Percentiles rank a stretch among this genome's conserved stretches.
Conservation (phyloP, 2,329 filamentous ascomycete genomes). For the Saccharata proteae region DNA sequence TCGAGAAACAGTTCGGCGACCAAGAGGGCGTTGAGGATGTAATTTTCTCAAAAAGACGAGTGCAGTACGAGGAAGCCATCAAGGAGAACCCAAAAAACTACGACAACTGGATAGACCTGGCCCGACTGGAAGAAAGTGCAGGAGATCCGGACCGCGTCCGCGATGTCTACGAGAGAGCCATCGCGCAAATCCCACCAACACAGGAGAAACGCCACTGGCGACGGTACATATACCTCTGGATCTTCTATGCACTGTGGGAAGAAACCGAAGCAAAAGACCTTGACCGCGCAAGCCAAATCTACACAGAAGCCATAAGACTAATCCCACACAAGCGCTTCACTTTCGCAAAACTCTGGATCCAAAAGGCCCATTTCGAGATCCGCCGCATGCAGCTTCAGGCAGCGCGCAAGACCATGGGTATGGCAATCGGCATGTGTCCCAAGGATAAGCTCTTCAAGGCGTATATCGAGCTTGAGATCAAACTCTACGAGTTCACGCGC, state of each 20-base stretch:
- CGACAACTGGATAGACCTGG: constrained; percentile 94
- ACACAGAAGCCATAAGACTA: constrained; percentile 73
- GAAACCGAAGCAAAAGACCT: constrained; percentile 73
- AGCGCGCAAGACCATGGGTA: constrained; percentile 80
- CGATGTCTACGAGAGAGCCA: constrained; percentile 89
- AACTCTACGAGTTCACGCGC: constrained; percentile 84
- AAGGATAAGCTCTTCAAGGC: constrained; percentile 93
- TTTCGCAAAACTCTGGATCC: constrained; percentile 90
- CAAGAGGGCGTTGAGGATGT: constrained; percentile 89
- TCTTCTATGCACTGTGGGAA: constrained; percentile 94
- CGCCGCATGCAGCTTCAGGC: constrained; percentile 69
- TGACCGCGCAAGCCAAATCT: constrained; percentile 75
- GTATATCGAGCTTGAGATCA: constrained; percentile 86
- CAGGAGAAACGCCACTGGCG: constrained; percentile 97
- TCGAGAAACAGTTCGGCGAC: constrained; percentile 97
- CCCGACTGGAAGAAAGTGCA: constrained; percentile 74
- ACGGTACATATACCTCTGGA: constrained; percentile 93
- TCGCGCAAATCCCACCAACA: constrained; percentile 87
- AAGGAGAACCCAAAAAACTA: constrained; percentile 95
- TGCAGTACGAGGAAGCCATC: constrained; percentile 88
- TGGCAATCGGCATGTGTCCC: constrained; percentile 84
- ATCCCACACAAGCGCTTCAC: constrained; percentile 96
- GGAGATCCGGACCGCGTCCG: constrained; percentile 73
- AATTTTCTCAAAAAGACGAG: constrained; percentile 81
- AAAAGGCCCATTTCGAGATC: constrained; percentile 88